A percentile compares a stretch with the other conserved stretches of the same genome.
phyloP scores from a whole-genome alignment of 179 eudicot genomes.

The Actinidia polygama region DNA sequence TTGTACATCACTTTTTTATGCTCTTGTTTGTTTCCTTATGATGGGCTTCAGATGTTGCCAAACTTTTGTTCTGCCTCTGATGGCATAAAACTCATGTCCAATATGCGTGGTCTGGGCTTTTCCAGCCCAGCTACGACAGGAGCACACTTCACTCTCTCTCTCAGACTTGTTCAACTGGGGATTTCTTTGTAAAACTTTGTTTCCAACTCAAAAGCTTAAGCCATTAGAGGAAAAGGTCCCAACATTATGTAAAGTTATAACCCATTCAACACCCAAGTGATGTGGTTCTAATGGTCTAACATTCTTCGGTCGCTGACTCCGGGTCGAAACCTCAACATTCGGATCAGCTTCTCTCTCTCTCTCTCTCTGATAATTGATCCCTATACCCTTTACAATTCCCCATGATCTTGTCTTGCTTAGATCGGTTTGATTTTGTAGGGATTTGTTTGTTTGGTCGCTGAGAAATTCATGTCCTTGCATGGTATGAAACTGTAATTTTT shows the following conservation, averaged over 20 bases:
- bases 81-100: too few species aligned
- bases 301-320: neutral
- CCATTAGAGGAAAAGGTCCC: too few species aligned
- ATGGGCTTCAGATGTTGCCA: too few species aligned
- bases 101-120: too few species aligned
- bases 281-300: neutral
- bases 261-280: neutral
- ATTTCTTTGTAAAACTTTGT: too few species aligned
- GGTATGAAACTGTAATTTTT: neutral
- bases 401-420: neutral
- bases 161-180: neutral
- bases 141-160: neutral
- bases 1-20: too few species aligned
- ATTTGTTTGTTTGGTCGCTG: neutral
- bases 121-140: neutral
- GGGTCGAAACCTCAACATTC: neutral
- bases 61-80: too few species aligned
- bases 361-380: neutral
- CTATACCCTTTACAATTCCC: neutral
- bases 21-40: too few species aligned
- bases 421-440: neutral
- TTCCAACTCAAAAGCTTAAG: too few species aligned
- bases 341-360: neutral
- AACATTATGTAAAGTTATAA: too few species aligned
- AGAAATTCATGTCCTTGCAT: neutral